Base-by-base conservation (phyloP, 495 filamentous ascomycete genomes). In the Delitschia confertaspora region DNA sequence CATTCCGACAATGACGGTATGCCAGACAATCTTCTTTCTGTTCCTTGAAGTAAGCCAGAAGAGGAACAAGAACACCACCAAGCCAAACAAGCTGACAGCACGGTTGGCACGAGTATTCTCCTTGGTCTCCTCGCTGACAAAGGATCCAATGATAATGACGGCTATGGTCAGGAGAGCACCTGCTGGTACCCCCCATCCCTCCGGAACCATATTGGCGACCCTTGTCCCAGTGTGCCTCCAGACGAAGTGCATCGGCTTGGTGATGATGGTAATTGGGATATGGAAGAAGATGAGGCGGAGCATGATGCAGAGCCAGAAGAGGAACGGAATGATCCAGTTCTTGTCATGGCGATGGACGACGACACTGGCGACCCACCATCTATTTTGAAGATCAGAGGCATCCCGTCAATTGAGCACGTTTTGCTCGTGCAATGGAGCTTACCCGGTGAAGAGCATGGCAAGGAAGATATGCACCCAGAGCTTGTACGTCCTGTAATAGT, bases 1-100 rank as follows among this genome's bases (percentile, higher is more conserved):
- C 81, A 91, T 93, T 33, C 88, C 88, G 29, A 82, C 74, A 46
- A 93, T 85, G 41, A 95, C 87, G 0, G 88, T 87, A 53, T 91
- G 83, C 82, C 82, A 85, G n/a, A 74, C 70, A 38, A 87, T 74
- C n/a, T 67, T 69, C 50, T 69, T 79, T 40, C 81, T 74, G 59
- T 87, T 72, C 38, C 70, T 73, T 20, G 84, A 91, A 2, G 85
- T 88, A 22, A 56, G 53, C 60, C 74, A 88, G 41, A 94, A 69
- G 1, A 64, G 29, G 36, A 59, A 65, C 47, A 93, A 67, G 62
- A 88, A 79, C 18, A 94, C 81, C 6, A 77, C 47, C 2, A 93
- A 67, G 16, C 88, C 88, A 41, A 93, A 87, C 18, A 91, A 63
- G 55, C 82, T 83, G 49, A 93, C 72, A 9, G 79, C 83, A 24